Percentiles rank a stretch among this genome's conserved stretches.
These are phyloP conservation scores for Mycogone perniciosa DNA, from an alignment of 2,329 filamentous ascomycete species.

Conservation along the genomic window DNA sequence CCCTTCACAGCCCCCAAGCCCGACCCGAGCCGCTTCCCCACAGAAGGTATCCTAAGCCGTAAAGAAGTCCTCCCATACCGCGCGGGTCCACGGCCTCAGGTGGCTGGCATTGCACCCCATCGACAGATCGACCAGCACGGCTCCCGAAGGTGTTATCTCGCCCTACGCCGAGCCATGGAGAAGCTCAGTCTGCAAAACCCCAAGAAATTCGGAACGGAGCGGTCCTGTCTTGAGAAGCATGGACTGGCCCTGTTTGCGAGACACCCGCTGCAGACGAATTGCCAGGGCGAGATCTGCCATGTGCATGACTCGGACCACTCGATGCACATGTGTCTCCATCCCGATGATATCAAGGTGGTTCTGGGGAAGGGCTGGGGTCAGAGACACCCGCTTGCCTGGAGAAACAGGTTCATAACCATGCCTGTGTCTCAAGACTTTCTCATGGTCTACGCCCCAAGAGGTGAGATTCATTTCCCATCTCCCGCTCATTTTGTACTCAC, in stretches of 20 bases:
- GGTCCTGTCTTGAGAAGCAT: constrained; percentile 77
- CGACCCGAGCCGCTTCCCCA: constrained; percentile 45
- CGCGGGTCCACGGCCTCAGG: constrained; percentile 55
- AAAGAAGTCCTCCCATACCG: constrained; percentile 51
- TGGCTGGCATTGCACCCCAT: constrained; percentile 75
- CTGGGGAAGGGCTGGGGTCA: constrained; percentile 76
- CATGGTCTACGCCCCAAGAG: constrained; percentile 74
- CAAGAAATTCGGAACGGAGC: constrained; percentile 51
- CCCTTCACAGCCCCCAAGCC: constrained; percentile 56
- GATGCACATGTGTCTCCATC: constrained; percentile 75
- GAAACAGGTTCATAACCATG: constrained; percentile 53
- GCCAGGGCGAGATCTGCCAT: constrained; percentile 76
- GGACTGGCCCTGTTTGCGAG: constrained; percentile 68
- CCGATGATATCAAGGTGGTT: constrained; percentile 66
- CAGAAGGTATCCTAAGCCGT: constrained; percentile 51
- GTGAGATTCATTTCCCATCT: constrained; percentile 25
- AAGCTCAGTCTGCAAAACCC: constrained; percentile 42
- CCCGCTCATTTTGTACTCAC: neutral
- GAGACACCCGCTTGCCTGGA: constrained; percentile 59
- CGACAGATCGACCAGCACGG: constrained; percentile 67
- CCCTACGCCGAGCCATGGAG: constrained; percentile 48
- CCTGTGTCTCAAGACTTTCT: constrained; percentile 71
- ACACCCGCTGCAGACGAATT: constrained; percentile 60
- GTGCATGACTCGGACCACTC: constrained; percentile 70
- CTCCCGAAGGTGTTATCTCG: constrained; percentile 45